Base-by-base conservation (phyloP, 2,329 filamentous ascomycete species). In the Furcasterigmium sp. region DNA sequence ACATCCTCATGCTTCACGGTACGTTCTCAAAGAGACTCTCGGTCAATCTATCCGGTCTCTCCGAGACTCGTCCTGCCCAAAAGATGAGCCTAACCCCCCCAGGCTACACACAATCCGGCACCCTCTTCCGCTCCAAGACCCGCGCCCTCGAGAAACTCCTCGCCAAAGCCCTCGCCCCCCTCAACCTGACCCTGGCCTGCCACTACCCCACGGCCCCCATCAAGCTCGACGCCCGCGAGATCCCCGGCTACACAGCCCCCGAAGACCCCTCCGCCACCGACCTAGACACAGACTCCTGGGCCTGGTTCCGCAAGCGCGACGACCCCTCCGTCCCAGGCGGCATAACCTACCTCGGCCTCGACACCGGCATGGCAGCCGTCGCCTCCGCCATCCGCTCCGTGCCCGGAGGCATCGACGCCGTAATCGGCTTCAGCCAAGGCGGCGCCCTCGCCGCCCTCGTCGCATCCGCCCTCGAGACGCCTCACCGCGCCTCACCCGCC, bases 41-140 rank as follows among this genome's bases (percentile, higher is more conserved):
- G n/a, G n/a, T n/a, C n/a, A n/a, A n/a, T n/a, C n/a, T n/a, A n/a
- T n/a, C n/a, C n/a, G n/a, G n/a, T n/a, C n/a, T n/a, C n/a, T n/a
- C n/a, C n/a, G n/a, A n/a, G n/a, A n/a, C n/a, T n/a, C n/a, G n/a
- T n/a, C n/a, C n/a, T n/a, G n/a, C n/a, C n/a, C n/a, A n/a, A n/a
- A n/a, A n/a, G n/a, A n/a, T n/a, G n/a, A n/a, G n/a, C n/a, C n/a
- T n/a, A n/a, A n/a, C n/a, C n/a, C n/a, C n/a, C n/a, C 10, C 44
- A 83, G 86, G 91, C 64, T 96, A 83, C 76, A 95, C 91, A 8
- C 91, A 97, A 72, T 94, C 87, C 21, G 90, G 91, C 4, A 65
- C 83, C 4, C 72, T 90, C 50, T 96, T 96, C 77, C 84, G 81
- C 60, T 79, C 84, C 62, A 96, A 96, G 70, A 94, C 88, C 37